Conservation (phyloP, 1,284 basidiomycete genomes). For the Coniophora puteana region DNA sequence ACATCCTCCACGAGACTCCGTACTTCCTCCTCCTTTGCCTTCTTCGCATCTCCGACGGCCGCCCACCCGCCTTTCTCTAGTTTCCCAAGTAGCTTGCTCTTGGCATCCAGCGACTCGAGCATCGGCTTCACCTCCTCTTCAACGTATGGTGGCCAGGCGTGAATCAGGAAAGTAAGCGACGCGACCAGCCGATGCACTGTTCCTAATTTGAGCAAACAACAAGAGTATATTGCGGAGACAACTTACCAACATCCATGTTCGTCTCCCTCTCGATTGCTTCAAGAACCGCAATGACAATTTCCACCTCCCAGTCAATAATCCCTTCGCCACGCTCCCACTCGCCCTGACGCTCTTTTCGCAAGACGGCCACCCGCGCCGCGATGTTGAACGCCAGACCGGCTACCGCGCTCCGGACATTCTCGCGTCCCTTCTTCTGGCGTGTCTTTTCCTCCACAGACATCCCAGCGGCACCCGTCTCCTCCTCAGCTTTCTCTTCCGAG, state of each 20-base stretch:
- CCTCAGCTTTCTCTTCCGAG: no score
- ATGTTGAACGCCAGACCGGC: constrained; percentile 81
- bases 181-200: constrained; percentile 78
- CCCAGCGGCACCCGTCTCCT: no score
- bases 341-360: constrained; percentile 39
- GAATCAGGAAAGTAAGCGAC: constrained; percentile 68
- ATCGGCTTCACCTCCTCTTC: constrained; percentile 55
- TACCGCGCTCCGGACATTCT: constrained; percentile 71
- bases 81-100: constrained; percentile 49
- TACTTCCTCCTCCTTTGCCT: no score
- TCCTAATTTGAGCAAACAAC: not conserved
- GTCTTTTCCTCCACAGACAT: no score
- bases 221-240: not conserved
- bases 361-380: constrained; percentile 56
- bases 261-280: constrained; percentile 72
- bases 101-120: constrained; percentile 69
- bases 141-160: constrained; percentile 59
- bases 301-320: constrained; percentile 80
- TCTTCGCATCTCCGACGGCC: constrained; percentile 53
- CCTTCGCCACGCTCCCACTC: constrained; percentile 36
- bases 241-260: constrained; percentile 79
- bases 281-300: constrained; percentile 74
- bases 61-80: constrained; percentile 46
- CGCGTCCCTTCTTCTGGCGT: no score
- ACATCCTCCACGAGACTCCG: constrained; percentile 64